Evolutionary conservation across 164 flowering plant species (phyloP), one percentile per base, ranked within the genome.

Genomic region (Macadamia tetraphylla): DNA sequence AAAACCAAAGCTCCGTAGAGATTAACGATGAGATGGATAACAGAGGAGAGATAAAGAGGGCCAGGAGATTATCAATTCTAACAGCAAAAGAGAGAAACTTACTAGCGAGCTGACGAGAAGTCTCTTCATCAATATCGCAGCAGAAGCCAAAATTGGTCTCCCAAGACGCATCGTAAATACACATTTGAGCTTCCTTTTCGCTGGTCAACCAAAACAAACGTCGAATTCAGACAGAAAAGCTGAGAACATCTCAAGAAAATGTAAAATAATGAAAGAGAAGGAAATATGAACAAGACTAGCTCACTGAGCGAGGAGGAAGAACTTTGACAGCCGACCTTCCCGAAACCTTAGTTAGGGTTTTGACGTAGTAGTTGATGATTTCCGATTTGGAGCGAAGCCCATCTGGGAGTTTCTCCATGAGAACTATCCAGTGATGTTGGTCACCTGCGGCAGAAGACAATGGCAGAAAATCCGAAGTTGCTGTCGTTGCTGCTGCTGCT

Each of bases 101-200:
- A 89, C 93, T 4, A 18, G 92, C 81, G 59, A 91, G 85, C 70
- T 74, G 69, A 9, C 35, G 72, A 65, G 93, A 80, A 29, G 79
- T 70, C 64, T 81, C 76, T 66, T 84, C 87, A 61, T 85, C 89
- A 59, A 89, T 67, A 32, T 82, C 81, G 59, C 91, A 89, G 64
- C 93, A 89, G 71, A 91, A 91, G 6, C 95, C 91, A 58, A 83
- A 89, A 66, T 77, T 83, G 74, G 81, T 77, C 57, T 79, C 76
- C 72, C 80, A 80, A 48, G 88, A 91, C 60, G 76, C 91, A 75
- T 86, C 77, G 76, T 89, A 91, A 53, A 87, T 86, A 79, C 97
- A 81, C 91, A 79, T 81, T 70, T 87, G 91, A 60, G 95, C 93
- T 74, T 89, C 93, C 71, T 72, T 82, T 66, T 88, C 89, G 73